Evolutionary conservation across 768 basidiomycete genomes (phyloP).

Genomic region (Suillus clintonianus): DNA sequence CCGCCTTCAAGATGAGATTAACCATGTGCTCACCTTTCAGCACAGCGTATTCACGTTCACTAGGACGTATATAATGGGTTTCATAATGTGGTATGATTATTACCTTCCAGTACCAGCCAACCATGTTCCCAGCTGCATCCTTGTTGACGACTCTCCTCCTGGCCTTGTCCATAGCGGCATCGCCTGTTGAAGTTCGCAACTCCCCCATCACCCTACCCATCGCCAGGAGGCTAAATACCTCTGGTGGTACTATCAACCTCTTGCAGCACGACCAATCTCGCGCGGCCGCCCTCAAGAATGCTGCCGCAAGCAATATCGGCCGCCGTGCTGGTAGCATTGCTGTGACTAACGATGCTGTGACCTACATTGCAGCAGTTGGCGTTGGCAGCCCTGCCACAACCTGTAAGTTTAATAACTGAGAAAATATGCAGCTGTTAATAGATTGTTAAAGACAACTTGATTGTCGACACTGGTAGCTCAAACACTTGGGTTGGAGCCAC

Average conservation of each 20-base stretch:
- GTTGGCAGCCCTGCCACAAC: conserved; percentile 56
- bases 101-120: conserved; percentile 8
- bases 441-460: conserved; percentile 43
- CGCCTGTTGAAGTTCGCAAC: conserved; percentile 41
- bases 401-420: conserved; percentile 36
- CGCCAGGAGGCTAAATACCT: conserved; percentile 54
- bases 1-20: too few relatives aligned
- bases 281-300: conserved; percentile 43
- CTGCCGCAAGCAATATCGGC: conserved; percentile 23
- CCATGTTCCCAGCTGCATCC: conserved; percentile 40
- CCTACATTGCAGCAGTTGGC: conserved; percentile 40
- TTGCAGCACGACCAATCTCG: conserved; percentile 53
- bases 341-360: conserved; percentile 45
- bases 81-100: too few relatives aligned
- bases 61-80: too few relatives aligned
- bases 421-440: background rate
- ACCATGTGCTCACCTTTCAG: too few relatives aligned
- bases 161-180: conserved; percentile 46
- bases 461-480: conserved; percentile 63
- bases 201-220: conserved; percentile 49
- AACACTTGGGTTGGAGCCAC: conserved; percentile 71
- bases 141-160: conserved; percentile 48
- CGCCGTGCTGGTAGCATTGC: conserved; percentile 31
- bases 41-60: too few relatives aligned
- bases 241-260: conserved; percentile 46